A percentile compares a stretch with the other conserved stretches of the same genome.
Evolutionary conservation across 2,329 filamentous ascomycete genomes (phyloP).

Genomic region (Microdochium trichocladiopsis): DNA sequence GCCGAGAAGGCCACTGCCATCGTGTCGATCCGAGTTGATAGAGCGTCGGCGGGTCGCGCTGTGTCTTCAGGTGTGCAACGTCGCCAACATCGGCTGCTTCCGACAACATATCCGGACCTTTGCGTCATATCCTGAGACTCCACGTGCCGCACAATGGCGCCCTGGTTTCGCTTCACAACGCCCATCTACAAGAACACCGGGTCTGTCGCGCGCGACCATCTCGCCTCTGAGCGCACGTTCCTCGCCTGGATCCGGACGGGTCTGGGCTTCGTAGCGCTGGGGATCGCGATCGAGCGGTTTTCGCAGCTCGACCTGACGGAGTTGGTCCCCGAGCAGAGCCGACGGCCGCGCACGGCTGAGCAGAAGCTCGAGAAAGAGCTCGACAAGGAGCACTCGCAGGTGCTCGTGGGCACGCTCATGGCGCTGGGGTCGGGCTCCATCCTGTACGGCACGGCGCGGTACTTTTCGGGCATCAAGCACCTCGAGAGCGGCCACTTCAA

Average conservation of each 20-base stretch:
- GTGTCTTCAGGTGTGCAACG: too few relatives aligned
- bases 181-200: conserved; percentile 34
- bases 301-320: conserved; percentile 32
- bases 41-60: too few relatives aligned
- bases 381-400: conserved; percentile 21
- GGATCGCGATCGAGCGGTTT: conserved; percentile 39
- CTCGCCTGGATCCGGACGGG: conserved; percentile 44
- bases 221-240: conserved; percentile 46
- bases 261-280: conserved; percentile 42
- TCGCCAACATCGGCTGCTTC: too few relatives aligned
- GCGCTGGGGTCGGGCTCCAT: conserved; percentile 36
- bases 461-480: conserved; percentile 33
- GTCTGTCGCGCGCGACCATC: conserved; percentile 42
- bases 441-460: conserved; percentile 36
- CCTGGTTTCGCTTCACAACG: conserved; percentile 10
- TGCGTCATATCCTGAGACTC: background rate
- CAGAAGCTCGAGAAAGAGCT: conserved; percentile 7
- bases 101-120: too few relatives aligned
- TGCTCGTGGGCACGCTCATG: conserved; percentile 32
- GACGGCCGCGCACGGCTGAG: conserved; percentile 5
- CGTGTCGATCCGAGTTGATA: too few relatives aligned
- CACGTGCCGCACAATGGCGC: background rate
- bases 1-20: too few relatives aligned
- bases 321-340: conserved; percentile 14
- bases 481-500: conserved; percentile 34